Evolutionary conservation across 768 basidiomycete genomes (phyloP), one percentile per base, ranked within the genome.

Genomic region (Terana coerulea): DNA sequence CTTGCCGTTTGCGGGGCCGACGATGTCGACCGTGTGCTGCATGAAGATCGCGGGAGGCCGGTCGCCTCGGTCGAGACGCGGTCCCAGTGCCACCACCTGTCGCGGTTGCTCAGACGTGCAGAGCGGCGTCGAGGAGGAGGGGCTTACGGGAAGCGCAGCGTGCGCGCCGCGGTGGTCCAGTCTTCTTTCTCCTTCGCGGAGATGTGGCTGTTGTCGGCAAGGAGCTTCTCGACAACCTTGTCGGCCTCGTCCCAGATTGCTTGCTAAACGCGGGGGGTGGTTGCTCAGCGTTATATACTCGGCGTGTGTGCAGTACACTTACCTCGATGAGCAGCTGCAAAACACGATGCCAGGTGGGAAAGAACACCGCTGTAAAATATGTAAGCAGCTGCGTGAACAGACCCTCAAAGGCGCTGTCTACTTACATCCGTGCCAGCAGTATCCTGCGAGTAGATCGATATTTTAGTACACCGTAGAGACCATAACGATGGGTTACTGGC

Each of bases 301-400:
- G 25, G 19, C 15, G 21, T 14, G 28, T 43, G 28, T 15, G 12
- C 30, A 31, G 21, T 5, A 17, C 3, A 50, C 49, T 7, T 15
- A 50, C 49, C 49, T 50, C 49, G 6, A 50, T 24, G 37, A 50
- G 35, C 6, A 50, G 37, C 37, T 40, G 14, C 10, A 50, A 22
- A 8, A 50, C 49, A n/a, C 49, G 35, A 26, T 50, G 49, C 49
- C 49, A 50, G 8, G 49, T 19, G 9, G 49, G 49, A 24, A 50
- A 50, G 5, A 50, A 26, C 5, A 42, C 49, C 5, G 34, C 49
- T 50, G 25, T 12, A 19, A 19, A 5, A 29, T n/a, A 8, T n/a
- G 12, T 31, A 11, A 44, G 19, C 9, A 10, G 26, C 25, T 31
- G 28, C 21, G 11, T 8, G 33, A 28, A 33, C 31, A 5, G 46